Evolutionary conservation across 306 rosid genomes (phyloP).

Genomic region (Cicer arietinum): DNA sequence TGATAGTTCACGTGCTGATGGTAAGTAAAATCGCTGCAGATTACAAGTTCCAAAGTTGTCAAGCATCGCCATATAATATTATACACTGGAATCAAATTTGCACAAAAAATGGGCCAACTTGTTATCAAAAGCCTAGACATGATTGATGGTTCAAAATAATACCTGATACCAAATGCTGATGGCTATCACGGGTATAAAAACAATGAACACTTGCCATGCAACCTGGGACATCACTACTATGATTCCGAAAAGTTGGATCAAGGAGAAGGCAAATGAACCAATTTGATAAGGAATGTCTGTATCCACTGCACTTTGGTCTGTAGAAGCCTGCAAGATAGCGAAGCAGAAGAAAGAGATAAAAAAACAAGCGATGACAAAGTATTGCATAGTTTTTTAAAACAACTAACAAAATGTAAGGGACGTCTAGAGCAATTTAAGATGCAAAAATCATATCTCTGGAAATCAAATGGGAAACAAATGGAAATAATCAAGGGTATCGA

Average conservation of each 20-base stretch:
- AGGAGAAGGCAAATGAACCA: slow-evolving; percentile 54
- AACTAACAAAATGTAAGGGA: background rate
- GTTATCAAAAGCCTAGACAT: slow-evolving; percentile 23
- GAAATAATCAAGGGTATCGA: background rate
- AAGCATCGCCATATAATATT: slow-evolving; percentile 4
- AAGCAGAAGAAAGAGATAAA: background rate
- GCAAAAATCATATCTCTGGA: background rate
- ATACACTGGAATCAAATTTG: slow-evolving; percentile 13
- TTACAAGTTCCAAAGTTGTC: slow-evolving; percentile 25
- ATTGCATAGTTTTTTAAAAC: background rate
- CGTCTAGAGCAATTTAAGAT: background rate
- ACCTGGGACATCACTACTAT: slow-evolving; percentile 85
- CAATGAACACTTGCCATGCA: slow-evolving; percentile 81
- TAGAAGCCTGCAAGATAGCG: slow-evolving; percentile 66
- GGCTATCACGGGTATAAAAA: slow-evolving; percentile 72
- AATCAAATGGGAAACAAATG: background rate
- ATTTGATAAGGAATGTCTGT: slow-evolving; percentile 53
- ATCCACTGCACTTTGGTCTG: slow-evolving; percentile 79
- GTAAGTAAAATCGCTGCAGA: slow-evolving; percentile 74
- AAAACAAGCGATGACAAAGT: background rate
- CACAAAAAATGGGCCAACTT: background rate
- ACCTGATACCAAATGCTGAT: slow-evolving; percentile 81
- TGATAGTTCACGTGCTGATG: slow-evolving; percentile 83
- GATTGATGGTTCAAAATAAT: slow-evolving; percentile 23
- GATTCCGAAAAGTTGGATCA: slow-evolving; percentile 73